These are phyloP conservation scores for Krasilnikovozyma curviuscula DNA, from an alignment of 768 basidiomycete genomes.

Conservation along the genomic window DNA sequence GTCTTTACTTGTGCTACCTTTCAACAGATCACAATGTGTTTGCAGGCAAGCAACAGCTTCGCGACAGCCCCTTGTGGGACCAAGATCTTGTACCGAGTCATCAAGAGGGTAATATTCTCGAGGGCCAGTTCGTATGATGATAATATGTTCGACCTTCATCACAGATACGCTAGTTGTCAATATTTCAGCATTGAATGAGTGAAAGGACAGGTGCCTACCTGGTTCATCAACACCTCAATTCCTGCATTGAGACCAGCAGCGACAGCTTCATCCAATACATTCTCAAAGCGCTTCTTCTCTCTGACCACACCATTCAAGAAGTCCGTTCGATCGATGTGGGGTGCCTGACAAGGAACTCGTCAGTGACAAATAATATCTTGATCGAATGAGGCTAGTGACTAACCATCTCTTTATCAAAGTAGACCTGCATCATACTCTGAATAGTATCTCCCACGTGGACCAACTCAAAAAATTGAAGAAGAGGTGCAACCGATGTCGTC, in stretches of 20 bases:
- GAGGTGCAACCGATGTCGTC: constrained; percentile 65
- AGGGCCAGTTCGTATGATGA: constrained; percentile 57
- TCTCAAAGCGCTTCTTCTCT: constrained; percentile 94
- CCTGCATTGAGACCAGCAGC: constrained; percentile 86
- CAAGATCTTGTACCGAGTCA: constrained; percentile 55
- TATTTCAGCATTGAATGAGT: neutral
- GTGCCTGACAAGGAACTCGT: constrained; percentile 34
- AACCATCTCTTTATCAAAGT: constrained; percentile 90
- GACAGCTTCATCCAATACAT: constrained; percentile 75
- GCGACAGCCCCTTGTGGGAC: constrained; percentile 67
- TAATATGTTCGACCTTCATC: constrained; percentile 73
- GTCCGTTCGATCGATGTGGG: constrained; percentile 76
- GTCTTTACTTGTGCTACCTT: constrained; percentile 85
- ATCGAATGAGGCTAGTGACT: constrained; percentile 17
- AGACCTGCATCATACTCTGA: constrained; percentile 92
- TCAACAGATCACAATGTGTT: constrained; percentile 73
- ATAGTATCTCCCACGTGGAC: constrained; percentile 96
- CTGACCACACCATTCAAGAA: constrained; percentile 81
- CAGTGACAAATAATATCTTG: neutral
- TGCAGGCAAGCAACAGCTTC: constrained; percentile 77
- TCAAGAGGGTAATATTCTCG: constrained; percentile 82
- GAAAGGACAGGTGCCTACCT: constrained; percentile 33
- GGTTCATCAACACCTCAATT: constrained; percentile 86
- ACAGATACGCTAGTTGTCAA: no score
- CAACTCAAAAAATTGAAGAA: constrained; percentile 91